A percentile compares a stretch with the other conserved stretches of the same genome.
These are phyloP conservation scores for Pulveroboletus ravenelii DNA, from an alignment of 768 basidiomycete species.

Conservation along the genomic window DNA sequence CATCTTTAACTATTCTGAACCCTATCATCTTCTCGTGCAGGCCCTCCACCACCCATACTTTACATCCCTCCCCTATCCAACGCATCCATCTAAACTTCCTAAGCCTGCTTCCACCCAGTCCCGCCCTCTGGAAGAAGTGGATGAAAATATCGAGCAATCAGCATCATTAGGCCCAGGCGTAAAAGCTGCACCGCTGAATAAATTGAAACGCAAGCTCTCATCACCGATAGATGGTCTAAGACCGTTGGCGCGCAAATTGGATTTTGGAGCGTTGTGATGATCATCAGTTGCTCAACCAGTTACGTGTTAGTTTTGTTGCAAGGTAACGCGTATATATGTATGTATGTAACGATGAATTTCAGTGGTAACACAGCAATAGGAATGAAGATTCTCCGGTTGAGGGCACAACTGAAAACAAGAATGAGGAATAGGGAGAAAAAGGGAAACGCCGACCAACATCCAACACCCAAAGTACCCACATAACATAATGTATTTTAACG, in stretches of 20 bases:
- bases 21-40: slow-evolving; percentile 34
- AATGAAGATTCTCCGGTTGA: neutral
- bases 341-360: slow-evolving; percentile 1
- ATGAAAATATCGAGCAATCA: slow-evolving; percentile 61
- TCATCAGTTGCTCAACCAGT: neutral
- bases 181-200: slow-evolving; percentile 48
- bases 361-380: neutral
- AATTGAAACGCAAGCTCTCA: slow-evolving; percentile 66
- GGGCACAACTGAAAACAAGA: slow-evolving; percentile 1
- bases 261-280: slow-evolving; percentile 46
- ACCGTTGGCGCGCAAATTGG: slow-evolving; percentile 65
- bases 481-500: slow-evolving; percentile 25
- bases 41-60: slow-evolving; percentile 88
- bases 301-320: neutral
- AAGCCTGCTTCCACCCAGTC: slow-evolving; percentile 51
- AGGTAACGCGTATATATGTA: slow-evolving; percentile 1
- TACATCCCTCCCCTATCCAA: slow-evolving; percentile 77
- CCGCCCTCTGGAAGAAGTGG: slow-evolving; percentile 70
- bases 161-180: slow-evolving; percentile 47
- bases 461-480: slow-evolving; percentile 1
- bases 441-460: slow-evolving; percentile 1
- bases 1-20: neutral
- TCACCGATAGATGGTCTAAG: slow-evolving; percentile 49
- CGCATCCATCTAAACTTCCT: slow-evolving; percentile 84
- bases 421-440: slow-evolving; percentile 13